Evolutionary conservation across 2,329 filamentous ascomycete species (phyloP).

Genomic region (Pseudocercospora eumusae): DNA sequence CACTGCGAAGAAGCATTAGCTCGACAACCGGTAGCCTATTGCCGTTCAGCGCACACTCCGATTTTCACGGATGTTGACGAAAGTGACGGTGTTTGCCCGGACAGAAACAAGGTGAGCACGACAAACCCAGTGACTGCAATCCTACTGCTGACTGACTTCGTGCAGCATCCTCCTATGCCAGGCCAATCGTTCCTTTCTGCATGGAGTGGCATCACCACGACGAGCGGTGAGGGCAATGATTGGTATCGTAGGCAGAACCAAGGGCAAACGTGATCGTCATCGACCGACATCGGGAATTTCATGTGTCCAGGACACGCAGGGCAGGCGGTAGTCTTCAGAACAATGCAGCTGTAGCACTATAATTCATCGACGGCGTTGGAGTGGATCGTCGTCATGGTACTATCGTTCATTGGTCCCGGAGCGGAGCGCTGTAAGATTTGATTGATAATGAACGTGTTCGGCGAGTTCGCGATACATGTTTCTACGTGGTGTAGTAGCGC

Average conservation of each 20-base stretch:
- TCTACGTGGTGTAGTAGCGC: background rate
- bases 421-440: background rate
- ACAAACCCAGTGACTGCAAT: background rate
- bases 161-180: slow-evolving; percentile 22
- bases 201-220: slow-evolving; percentile 21
- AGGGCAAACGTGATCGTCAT: slow-evolving; percentile 20
- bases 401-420: too few relatives aligned
- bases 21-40: slow-evolving; percentile 17
- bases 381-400: background rate
- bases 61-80: slow-evolving; percentile 23
- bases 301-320: background rate
- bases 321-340: background rate
- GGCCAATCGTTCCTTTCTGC: slow-evolving; percentile 19
- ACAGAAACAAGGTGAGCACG: slow-evolving; percentile 22
- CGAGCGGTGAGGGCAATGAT: slow-evolving; percentile 23
- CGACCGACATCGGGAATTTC: background rate
- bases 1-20: slow-evolving; percentile 23
- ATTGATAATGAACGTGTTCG: background rate
- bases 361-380: background rate
- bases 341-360: background rate
- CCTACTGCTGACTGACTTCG: slow-evolving; percentile 1
- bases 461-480: background rate
- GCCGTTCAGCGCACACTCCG: slow-evolving; percentile 22
- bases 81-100: slow-evolving; percentile 23
- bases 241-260: slow-evolving; percentile 27